Percentiles rank a stretch among this genome's conserved stretches.
Evolutionary conservation across 108 stramenopile species (phyloP).

Genomic region (Skeletonema marinoi): DNA sequence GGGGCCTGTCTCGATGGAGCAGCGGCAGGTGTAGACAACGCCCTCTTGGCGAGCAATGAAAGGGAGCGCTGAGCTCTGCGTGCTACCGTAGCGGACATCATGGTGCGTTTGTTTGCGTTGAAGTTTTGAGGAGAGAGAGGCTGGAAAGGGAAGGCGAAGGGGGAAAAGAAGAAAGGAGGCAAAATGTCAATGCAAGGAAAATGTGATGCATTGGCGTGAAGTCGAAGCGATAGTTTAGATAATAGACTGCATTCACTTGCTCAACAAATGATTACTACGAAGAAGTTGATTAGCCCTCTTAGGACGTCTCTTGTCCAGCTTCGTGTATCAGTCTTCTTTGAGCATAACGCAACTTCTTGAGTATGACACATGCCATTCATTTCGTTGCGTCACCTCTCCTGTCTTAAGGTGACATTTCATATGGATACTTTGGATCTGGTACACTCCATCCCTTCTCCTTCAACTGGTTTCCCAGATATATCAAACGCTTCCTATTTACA

Average conservation of each 20-base stretch:
- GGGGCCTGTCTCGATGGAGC: slow-evolving; percentile 16
- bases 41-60: slow-evolving; percentile 13
- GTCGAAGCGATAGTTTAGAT: no score
- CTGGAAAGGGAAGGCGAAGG: not conserved
- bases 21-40: slow-evolving; percentile 36
- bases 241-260: no score
- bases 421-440: slow-evolving; percentile 24
- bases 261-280: no score
- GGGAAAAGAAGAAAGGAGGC: not conserved
- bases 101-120: not conserved
- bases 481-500: slow-evolving; percentile 40
- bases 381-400: no score
- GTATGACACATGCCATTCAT: no score
- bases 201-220: no score
- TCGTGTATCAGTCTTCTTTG: no score
- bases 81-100: slow-evolving; percentile 30
- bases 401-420: slow-evolving; percentile 7
- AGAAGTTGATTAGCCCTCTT: no score
- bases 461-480: slow-evolving; percentile 23
- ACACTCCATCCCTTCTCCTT: slow-evolving; percentile 24
- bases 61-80: slow-evolving; percentile 46
- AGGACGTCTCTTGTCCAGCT: no score
- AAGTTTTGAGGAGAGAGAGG: not conserved
- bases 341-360: no score
- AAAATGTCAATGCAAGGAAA: no score